Conservation (phyloP, 495 filamentous ascomycete species). For the Aspergillus incahuasiensis region DNA sequence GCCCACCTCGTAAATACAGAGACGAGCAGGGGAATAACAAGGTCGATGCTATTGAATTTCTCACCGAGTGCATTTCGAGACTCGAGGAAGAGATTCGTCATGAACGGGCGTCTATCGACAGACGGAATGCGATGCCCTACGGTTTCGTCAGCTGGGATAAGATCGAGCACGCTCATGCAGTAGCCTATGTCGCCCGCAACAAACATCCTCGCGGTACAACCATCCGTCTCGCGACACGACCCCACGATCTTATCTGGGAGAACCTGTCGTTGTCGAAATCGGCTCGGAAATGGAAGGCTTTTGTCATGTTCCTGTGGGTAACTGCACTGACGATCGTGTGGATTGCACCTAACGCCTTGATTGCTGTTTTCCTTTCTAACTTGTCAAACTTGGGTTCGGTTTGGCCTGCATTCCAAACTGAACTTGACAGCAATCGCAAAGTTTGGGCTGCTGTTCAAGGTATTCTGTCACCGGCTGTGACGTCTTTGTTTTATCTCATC, state of each 20-base stretch:
- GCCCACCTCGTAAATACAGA: slow-evolving; percentile 67
- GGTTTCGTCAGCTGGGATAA: slow-evolving; percentile 91
- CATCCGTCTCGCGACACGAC: slow-evolving; percentile 73
- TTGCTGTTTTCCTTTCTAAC: slow-evolving; percentile 88
- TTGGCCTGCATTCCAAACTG: slow-evolving; percentile 69
- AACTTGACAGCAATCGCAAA: slow-evolving; percentile 54
- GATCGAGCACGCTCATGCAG: slow-evolving; percentile 81
- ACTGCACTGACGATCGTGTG: slow-evolving; percentile 76
- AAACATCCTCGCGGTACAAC: slow-evolving; percentile 79
- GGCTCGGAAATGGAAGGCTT: slow-evolving; percentile 62
- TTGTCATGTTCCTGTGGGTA: slow-evolving; percentile 82
- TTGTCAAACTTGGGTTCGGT: slow-evolving; percentile 71
- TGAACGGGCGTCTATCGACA: slow-evolving; percentile 75
- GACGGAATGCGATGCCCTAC: slow-evolving; percentile 79
- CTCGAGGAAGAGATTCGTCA: slow-evolving; percentile 82
- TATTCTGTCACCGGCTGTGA: slow-evolving; percentile 87
- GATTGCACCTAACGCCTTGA: slow-evolving; percentile 92
- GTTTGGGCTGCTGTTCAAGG: slow-evolving; percentile 89
- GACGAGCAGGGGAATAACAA: slow-evolving; percentile 41
- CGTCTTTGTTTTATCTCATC: slow-evolving; percentile 81
- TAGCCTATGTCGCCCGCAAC: slow-evolving; percentile 73
- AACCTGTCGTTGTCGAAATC: slow-evolving; percentile 70
- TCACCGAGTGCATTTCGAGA: slow-evolving; percentile 76
- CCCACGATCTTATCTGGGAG: slow-evolving; percentile 94
- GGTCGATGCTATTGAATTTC: slow-evolving; percentile 91